Conservation (phyloP, 2,329 filamentous ascomycete genomes). For the Ophiostoma himal-ulmi region DNA sequence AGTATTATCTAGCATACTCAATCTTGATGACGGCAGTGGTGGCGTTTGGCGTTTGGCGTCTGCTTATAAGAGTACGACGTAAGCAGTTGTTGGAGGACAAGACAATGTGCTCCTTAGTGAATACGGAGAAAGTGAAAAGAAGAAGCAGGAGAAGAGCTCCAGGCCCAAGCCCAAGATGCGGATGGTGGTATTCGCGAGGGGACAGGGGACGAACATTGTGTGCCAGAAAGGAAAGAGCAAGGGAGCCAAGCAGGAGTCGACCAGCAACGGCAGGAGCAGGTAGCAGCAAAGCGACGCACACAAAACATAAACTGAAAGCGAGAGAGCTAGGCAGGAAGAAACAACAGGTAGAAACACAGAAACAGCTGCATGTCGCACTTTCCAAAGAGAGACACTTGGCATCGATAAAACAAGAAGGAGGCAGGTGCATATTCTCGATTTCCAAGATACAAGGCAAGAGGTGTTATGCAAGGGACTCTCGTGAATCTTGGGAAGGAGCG, state of each 20-base stretch:
- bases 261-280: not conserved
- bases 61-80: too few relatives aligned
- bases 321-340: not conserved
- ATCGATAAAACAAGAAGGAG: not conserved
- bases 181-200: not conserved
- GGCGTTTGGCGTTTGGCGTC: not conserved
- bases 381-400: not conserved
- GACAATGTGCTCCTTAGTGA: not conserved
- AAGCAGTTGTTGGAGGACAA: not conserved
- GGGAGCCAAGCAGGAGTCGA: not conserved
- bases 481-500: not conserved
- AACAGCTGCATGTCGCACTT: not conserved
- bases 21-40: not conserved
- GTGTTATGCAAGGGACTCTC: conserved; percentile 4
- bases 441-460: not conserved
- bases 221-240: conserved; percentile 4
- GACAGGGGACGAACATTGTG: not conserved
- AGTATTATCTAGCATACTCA: not conserved
- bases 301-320: not conserved
- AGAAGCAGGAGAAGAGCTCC: not conserved
- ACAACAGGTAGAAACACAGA: too few relatives aligned
- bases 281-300: not conserved
- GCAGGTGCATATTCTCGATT: not conserved
- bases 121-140: not conserved
- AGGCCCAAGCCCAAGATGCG: not conserved